Evolutionary conservation across 805 yeast genomes (phyloP), one percentile per base, ranked within the genome.

Genomic region (Candida xiaguanensis): DNA sequence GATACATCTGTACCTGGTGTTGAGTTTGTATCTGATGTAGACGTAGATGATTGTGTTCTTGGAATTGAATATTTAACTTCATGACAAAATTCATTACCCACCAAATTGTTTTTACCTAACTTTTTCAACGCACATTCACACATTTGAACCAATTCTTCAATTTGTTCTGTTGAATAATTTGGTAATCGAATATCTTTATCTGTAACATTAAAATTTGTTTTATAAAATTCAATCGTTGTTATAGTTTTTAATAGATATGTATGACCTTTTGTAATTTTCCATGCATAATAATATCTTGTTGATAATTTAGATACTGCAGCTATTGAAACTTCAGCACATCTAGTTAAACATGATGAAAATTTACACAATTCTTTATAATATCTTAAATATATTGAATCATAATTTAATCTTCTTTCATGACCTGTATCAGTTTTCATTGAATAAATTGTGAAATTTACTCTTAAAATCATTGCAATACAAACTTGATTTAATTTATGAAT

Each of bases 251-350:
- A 49, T 28, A 63, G 47, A 35, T 48, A 55, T 0, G 62, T 56
- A 35, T 63, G 68, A 9, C 64, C 59, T 38, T 62, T 64, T 9
- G 67, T 57, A 8, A 65, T 56, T 48, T 65, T 55, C 70, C 70
- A 65, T 2, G 70, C 69, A 41, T 64, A 57, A 43, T 61, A 65
- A 48, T 65, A 65, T 27, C 70, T 42, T 41, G 58, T 55, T 35
- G 67, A 60, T 34, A 66, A 53, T 32, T 63, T 64, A 7, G 65
- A 60, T 14, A 66, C 59, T 4, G 61, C 65, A 3, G 63, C 63
- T 31, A 59, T 55, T 6, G 59, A 56, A 11, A 54, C 58, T 46
- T 51, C 65, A 23, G 59, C 52, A 42, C 55, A 56, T 46, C 57
- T 49, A 15, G 52, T 52, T 31, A 54, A 46, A 27, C 56, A 47